Base-by-base conservation (phyloP, 192 early-diverging fungal genomes). In the Backusella luteola region DNA sequence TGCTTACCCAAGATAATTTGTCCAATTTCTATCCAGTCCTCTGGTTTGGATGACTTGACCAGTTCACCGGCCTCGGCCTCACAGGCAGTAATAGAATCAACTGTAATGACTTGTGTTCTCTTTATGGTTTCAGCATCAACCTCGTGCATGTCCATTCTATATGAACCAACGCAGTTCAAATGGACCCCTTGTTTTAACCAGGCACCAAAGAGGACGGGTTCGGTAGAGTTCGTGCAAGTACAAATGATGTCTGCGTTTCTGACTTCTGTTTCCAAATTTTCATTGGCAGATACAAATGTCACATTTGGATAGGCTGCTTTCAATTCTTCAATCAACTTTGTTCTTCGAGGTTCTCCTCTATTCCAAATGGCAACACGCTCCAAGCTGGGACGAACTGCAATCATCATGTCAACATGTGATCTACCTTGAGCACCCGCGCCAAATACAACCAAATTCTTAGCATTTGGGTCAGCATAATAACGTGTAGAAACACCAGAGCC, bases 141-240 rank as follows among this genome's bases (percentile, higher is more conserved):
- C 46, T 89, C 87, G 19, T 86, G 84, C 87, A 87, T 89, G 19
- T 81, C 78, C 34, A 83, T 79, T 6, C 66, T 81, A 56, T 80
- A 89, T 6, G 87, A 87, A 23, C 87, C 87, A 4, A 89, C 77
- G 69, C 85, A 85, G 46, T 87, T 89, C 39, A 89, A 21, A 67
- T 89, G 87, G 2, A 79, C 76, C 11, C 84, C 84, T 0, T 79
- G 71, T 42, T 75, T 77, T 8, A 86, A 73, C 83, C 83, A 84
- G 17, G 78, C 63, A 15, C 87, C 87, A 11, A 66, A 59, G 29
- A 89, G 82, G 6, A 89, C 63, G 2, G 87, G 75, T 29, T 78
- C 66, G 0, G 39, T 73, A 7, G 79, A 74, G 42, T 87, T 87
- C n/a, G 87, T 89, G 67, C 87, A 89, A 0, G 87, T 87, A 56